These are phyloP conservation scores for Globisporangium abappressorium DNA, from an alignment of 352 stramenopile genomes.

Conservation along the genomic window DNA sequence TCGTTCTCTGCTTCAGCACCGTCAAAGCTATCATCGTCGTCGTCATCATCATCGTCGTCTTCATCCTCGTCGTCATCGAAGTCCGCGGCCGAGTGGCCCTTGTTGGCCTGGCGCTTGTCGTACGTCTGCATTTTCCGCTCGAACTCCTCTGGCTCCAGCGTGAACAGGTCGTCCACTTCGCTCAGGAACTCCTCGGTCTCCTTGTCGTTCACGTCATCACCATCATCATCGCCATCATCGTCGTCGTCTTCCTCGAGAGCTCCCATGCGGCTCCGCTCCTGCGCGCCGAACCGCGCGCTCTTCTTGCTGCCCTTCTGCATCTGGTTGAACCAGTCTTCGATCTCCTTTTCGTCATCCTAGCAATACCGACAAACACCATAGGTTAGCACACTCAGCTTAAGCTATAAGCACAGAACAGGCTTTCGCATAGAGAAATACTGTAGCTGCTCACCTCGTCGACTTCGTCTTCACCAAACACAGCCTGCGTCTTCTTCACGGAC, in stretches of 20 bases:
- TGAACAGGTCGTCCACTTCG: conserved; percentile 69
- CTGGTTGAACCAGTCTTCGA: conserved; percentile 44
- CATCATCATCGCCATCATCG: conserved; percentile 19
- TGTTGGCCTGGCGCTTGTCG: conserved; percentile 39
- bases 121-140: conserved; percentile 54
- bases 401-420: too few species aligned
- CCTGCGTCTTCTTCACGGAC: conserved; percentile 14
- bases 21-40: conserved; percentile 23
- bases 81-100: conserved; percentile 1
- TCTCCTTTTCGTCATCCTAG: conserved; percentile 39
- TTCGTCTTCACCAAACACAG: conserved; percentile 29
- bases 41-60: conserved; percentile 15
- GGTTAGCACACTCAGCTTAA: background rate
- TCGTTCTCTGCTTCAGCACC: conserved; percentile 24
- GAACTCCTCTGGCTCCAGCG: conserved; percentile 55
- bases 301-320: conserved; percentile 34
- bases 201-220: conserved; percentile 37
- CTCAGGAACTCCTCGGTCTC: conserved; percentile 68
- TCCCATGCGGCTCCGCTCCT: conserved; percentile 34
- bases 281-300: conserved; percentile 10
- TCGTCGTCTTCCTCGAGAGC: conserved; percentile 24
- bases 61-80: conserved; percentile 15
- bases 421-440: background rate
- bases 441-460: conserved; percentile 22
- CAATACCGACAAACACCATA: background rate